Evolutionary conservation across 257 asterid genomes (phyloP).

Genomic region (Rauvolfia tetraphylla): DNA sequence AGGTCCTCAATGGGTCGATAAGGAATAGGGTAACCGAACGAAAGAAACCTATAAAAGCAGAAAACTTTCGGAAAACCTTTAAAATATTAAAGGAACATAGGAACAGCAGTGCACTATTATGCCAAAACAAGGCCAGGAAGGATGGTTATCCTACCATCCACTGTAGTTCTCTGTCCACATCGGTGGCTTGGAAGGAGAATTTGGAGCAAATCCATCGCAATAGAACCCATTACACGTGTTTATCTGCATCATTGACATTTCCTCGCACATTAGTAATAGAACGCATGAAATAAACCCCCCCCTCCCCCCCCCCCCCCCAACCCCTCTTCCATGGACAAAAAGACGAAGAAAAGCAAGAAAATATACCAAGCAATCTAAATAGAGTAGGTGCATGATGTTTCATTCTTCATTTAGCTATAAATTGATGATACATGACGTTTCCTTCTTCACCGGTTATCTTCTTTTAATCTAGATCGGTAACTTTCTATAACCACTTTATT

Average conservation of each 20-base stretch:
- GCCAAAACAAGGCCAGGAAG: neutral
- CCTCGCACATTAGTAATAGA: neutral
- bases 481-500: neutral
- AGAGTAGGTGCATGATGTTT: neutral
- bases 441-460: too few relatives aligned
- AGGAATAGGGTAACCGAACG: slow-evolving; percentile 80
- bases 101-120: neutral
- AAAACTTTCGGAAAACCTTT: neutral
- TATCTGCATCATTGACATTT: slow-evolving; percentile 47
- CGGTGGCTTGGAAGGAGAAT: slow-evolving; percentile 63
- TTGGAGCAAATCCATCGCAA: slow-evolving; percentile 69
- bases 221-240: slow-evolving; percentile 82
- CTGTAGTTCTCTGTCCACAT: slow-evolving; percentile 85
- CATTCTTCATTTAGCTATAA: neutral
- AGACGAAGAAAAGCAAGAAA: too few relatives aligned
- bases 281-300: neutral
- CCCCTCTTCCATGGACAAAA: too few relatives aligned
- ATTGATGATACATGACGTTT: too few relatives aligned
- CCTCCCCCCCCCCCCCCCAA: neutral
- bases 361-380: neutral
- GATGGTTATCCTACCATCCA: slow-evolving; percentile 51
- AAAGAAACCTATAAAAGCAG: slow-evolving; percentile 54
- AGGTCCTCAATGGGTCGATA: slow-evolving; percentile 75
- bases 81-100: neutral
- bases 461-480: neutral